Base-by-base conservation (phyloP, 148 eudicot species). In the Rhododendron williamsianum region DNA sequence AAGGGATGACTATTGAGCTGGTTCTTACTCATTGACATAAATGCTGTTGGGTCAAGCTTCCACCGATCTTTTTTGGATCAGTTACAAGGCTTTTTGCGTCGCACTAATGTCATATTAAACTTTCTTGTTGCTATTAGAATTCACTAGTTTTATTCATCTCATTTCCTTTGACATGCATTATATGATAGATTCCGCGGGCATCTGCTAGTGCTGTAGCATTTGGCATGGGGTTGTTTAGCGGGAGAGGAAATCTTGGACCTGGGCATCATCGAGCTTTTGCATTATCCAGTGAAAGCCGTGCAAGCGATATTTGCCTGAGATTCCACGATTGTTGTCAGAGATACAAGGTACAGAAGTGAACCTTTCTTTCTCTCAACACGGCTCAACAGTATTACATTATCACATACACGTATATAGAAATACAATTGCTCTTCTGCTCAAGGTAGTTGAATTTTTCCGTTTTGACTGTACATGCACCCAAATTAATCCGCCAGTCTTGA, bases 201-300 rank as follows among this genome's bases (percentile, higher is more conserved):
- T 94, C 99, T 82, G 98, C 98, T 27, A 97, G 98, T 91, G 98
- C 99, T 85, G 98, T 97, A 81, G 98, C 99, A 87, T 97, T 95
- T 91, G 96, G 98, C 56, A 92, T 97, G 98, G 99, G 98, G 65
- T 90, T 97, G 56, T 93, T 97, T 74, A 92, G 93, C 81, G 98
- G 93, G 23, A 91, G 82, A 89, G 99, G 99, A 90, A 92, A 89
- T 81, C 96, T 97, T 86, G 98, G 98, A 85, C 86, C 87, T 25
- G 99, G 95, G 78, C 90, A 84, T 72, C 93, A 92, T 86, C 96
- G 94, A 85, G 98, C 98, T 87, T 97, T 97, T 91, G 94, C 99
- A 85, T 94, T 97, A 87, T 90, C 85, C 60, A 94, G 96, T 86
- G 98, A 97, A 93, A 97, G 92, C 86, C 98, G 98, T 85, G 98